These are phyloP conservation scores for Gyromitra esculenta DNA, from an alignment of 2,329 filamentous ascomycete genomes.

Conservation along the genomic window DNA sequence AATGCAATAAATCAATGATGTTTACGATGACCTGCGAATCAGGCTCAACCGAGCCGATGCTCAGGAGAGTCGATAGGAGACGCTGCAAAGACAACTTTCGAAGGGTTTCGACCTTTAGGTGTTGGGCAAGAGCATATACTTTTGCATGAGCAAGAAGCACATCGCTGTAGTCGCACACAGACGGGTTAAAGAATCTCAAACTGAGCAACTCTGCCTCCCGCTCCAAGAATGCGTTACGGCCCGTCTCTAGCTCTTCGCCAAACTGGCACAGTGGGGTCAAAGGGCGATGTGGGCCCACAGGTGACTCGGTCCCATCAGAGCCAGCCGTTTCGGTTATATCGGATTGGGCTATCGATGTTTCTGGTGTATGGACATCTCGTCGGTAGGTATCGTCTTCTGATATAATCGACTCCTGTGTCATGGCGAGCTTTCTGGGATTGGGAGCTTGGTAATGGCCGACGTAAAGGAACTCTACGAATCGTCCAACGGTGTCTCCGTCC, in stretches of 20 bases:
- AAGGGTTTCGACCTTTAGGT: background rate
- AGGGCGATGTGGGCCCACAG: slow-evolving; percentile 5
- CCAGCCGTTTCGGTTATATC: background rate
- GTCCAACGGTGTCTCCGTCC: slow-evolving; percentile 21
- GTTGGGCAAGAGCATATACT: slow-evolving; percentile 5
- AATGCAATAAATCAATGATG: slow-evolving; percentile 11
- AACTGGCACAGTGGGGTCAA: slow-evolving; percentile 17
- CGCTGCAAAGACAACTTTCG: background rate
- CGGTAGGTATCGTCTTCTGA: background rate
- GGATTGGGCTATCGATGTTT: background rate
- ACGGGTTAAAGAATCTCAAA: background rate
- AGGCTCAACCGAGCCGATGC: slow-evolving; percentile 3
- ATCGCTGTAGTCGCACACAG: background rate
- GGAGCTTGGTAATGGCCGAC: slow-evolving; percentile 7
- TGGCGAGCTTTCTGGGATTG: background rate
- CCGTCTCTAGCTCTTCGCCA: background rate
- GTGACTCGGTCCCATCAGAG: background rate
- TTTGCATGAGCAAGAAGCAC: slow-evolving; percentile 3
- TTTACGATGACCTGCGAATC: background rate
- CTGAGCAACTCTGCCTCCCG: background rate
- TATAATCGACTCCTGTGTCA: no score
- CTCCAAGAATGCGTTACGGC: no score
- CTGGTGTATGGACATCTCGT: background rate
- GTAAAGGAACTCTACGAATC: slow-evolving; percentile 24
- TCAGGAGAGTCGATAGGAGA: background rate